Evolutionary conservation across 208 protist species (phyloP).

Genomic region (Wallacemonas sp.): DNA sequence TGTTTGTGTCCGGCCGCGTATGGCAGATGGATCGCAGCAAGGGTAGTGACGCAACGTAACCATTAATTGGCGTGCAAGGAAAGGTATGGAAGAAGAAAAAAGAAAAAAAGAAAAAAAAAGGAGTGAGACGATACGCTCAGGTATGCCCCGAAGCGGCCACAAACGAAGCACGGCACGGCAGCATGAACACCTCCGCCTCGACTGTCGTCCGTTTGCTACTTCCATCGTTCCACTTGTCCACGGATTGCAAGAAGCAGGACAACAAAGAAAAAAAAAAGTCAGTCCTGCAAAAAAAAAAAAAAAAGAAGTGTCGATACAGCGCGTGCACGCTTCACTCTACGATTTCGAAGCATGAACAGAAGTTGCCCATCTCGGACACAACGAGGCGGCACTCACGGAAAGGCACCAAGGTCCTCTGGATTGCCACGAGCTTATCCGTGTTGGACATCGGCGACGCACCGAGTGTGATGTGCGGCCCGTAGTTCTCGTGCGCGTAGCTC

Average conservation of each 20-base stretch:
- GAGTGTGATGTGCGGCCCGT: constrained; percentile 74
- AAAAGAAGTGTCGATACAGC: background rate
- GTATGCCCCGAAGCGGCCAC: too few species aligned
- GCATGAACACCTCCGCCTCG: too few species aligned
- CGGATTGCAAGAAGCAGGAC: too few species aligned
- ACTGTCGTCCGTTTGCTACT: too few species aligned
- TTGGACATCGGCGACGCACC: constrained; percentile 51
- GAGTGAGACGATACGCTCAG: too few species aligned
- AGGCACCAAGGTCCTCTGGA: constrained; percentile 57
- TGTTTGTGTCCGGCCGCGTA: too few species aligned
- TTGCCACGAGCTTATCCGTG: constrained; percentile 38
- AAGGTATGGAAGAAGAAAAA: constrained; percentile 4
- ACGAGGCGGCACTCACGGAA: constrained; percentile 72
- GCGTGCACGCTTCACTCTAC: constrained; percentile 24
- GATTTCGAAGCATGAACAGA: constrained; percentile 77
- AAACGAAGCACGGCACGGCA: too few species aligned
- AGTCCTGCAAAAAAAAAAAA: background rate
- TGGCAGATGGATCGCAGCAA: too few species aligned
- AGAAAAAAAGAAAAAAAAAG: constrained; percentile 18
- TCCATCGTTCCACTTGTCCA: too few species aligned
- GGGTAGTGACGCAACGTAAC: too few species aligned
- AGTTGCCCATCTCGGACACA: constrained; percentile 81
- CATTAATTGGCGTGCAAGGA: background rate
- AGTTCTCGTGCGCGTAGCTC: constrained; percentile 47
- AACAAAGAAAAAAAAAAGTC: too few species aligned